A percentile compares a stretch with the other conserved stretches of the same genome.
Evolutionary conservation across 805 yeast species (phyloP).

Genomic region (Candida alai): DNA sequence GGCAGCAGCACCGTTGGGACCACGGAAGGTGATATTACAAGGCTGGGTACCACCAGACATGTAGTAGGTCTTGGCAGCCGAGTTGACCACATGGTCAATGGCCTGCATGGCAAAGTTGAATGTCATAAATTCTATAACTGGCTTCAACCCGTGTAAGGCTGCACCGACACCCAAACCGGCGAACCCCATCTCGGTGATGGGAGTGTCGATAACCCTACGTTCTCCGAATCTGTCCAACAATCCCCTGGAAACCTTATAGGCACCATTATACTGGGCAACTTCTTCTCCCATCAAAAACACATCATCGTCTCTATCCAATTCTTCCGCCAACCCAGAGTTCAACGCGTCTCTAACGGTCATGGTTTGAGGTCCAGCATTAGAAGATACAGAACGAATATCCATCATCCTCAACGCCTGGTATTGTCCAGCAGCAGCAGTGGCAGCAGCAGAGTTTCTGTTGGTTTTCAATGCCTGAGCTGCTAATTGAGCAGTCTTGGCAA

Average conservation of each 20-base stretch:
- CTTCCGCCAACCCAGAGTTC: conserved; percentile 94
- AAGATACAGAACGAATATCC: conserved; percentile 40
- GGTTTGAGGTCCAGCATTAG: conserved; percentile 48
- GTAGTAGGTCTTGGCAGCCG: conserved; percentile 97
- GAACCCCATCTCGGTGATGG: conserved; percentile 99
- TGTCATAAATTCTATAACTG: conserved; percentile 98
- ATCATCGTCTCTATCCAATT: conserved; percentile 89
- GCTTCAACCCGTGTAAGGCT: conserved; percentile 93
- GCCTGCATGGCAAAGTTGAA: conserved; percentile 99
- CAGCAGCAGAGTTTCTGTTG: conserved; percentile 16
- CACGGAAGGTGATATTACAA: conserved; percentile 96
- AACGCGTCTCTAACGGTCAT: conserved; percentile 97
- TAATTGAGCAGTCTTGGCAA: conserved; percentile 43
- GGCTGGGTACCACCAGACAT: conserved; percentile 99
- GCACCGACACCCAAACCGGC: conserved; percentile 94
- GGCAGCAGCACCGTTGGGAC: conserved; percentile 99
- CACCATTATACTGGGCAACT: conserved; percentile 99
- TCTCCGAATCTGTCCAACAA: conserved; percentile 93
- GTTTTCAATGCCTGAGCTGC: conserved; percentile 34
- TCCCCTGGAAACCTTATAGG: conserved; percentile 95
- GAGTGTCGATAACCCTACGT: conserved; percentile 90
- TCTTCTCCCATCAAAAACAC: conserved; percentile 98
- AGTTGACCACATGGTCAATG: conserved; percentile 95
- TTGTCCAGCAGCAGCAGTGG: conserved; percentile 27
- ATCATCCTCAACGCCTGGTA: conserved; percentile 34